Conservation (phyloP, 1,284 basidiomycete species). For the Pisolithus thermaeus region DNA sequence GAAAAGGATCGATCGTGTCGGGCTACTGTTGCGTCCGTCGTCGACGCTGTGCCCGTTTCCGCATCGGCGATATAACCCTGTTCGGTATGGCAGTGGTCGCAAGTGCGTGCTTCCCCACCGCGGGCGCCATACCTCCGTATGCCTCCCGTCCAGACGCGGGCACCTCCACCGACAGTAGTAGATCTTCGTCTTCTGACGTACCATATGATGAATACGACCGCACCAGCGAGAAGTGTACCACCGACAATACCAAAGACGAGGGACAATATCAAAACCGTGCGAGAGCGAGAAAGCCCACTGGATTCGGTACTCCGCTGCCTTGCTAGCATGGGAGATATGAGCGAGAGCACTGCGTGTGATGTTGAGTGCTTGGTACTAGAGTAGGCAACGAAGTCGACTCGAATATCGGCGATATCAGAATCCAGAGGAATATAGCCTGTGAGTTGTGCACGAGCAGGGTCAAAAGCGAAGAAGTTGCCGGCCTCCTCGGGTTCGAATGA, state of each 20-base stretch:
- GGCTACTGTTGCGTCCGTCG: no score
- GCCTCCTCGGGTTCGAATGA: conserved; percentile 46
- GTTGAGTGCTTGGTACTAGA: conserved; percentile 62
- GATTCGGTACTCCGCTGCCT: conserved; percentile 20
- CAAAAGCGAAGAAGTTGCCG: conserved; percentile 44
- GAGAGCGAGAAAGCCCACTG: conserved; percentile 35
- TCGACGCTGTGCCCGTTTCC: conserved; percentile 16
- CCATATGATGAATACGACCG: conserved; percentile 50
- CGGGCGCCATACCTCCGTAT: conserved; percentile 46
- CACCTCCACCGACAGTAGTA: conserved; percentile 52
- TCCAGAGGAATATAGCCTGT: conserved; percentile 49
- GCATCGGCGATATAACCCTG: conserved; percentile 28
- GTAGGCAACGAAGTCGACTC: conserved; percentile 59
- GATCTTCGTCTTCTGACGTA: conserved; percentile 53
- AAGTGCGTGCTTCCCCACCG: conserved; percentile 22
- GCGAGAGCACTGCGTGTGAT: conserved; percentile 55
- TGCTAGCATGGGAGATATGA: conserved; percentile 41
- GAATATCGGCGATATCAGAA: conserved; percentile 32
- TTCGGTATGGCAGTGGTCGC: conserved; percentile 10
- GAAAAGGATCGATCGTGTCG: conserved; percentile 2
- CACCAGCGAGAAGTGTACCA: conserved; percentile 48
- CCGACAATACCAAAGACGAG: conserved; percentile 61
- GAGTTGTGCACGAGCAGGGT: conserved; percentile 40
- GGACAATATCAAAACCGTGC: conserved; percentile 51
- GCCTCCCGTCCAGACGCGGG: conserved; percentile 49